A percentile compares a stretch with the other conserved stretches of the same genome.
Conservation (phyloP, 2,329 filamentous ascomycete genomes). For the Fusarium drepaniforme region DNA sequence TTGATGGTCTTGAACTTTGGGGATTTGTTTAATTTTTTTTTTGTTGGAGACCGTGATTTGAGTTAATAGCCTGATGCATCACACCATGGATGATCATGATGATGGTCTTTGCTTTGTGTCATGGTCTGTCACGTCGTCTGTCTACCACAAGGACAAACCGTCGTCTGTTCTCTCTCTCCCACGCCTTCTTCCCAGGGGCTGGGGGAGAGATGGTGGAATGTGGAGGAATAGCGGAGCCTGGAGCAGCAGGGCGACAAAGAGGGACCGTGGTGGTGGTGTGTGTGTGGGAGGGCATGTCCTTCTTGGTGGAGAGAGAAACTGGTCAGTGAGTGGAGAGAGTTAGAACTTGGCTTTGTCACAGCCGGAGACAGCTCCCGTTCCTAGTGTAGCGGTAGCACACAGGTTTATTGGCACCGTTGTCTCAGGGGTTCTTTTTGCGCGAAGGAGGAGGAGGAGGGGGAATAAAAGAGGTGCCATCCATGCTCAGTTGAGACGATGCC, state of each 20-base stretch:
- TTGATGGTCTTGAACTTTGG: constrained; percentile 8
- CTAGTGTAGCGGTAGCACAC: constrained; percentile 40
- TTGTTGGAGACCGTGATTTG: background rate
- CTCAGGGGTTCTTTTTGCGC: constrained; percentile 34
- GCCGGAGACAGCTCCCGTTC: constrained; percentile 43
- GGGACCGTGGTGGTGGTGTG: background rate
- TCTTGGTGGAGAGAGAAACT: background rate
- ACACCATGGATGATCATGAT: constrained; percentile 6
- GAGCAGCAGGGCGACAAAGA: background rate
- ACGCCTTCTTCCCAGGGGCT: constrained; percentile 3
- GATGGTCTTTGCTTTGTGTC: background rate
- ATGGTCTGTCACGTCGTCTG: background rate
- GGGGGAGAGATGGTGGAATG: constrained; percentile 22
- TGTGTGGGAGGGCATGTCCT: background rate
- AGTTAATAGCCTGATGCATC: constrained; percentile 21
- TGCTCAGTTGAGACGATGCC: background rate
- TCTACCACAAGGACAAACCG: background rate
- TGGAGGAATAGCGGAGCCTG: constrained; percentile 12
- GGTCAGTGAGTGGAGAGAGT: constrained; percentile 17
- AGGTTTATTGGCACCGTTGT: constrained; percentile 38
- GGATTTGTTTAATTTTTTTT: background rate
- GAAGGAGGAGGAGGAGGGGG: constrained; percentile 7
- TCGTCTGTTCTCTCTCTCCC: background rate
- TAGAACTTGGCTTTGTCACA: constrained; percentile 37
- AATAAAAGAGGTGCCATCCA: constrained; percentile 21